Base-by-base conservation (phyloP, 495 filamentous ascomycete species). In the Penicilliopsis zonata region DNA sequence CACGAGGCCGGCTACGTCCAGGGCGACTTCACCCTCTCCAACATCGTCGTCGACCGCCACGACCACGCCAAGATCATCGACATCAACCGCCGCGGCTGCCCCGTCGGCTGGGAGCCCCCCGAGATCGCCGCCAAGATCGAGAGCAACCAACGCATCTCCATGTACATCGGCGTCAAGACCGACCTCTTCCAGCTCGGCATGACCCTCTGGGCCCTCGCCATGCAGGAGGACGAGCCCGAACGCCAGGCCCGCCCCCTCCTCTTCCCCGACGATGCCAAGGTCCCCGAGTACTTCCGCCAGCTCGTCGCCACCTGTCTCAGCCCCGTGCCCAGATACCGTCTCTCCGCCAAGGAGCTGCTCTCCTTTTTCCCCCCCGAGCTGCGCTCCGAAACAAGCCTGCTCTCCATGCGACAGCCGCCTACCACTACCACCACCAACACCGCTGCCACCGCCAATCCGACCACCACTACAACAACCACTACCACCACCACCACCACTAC, bases 121-220 rank as follows among this genome's bases (percentile, higher is more conserved):
- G 90, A 98, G 55, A 82, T 93, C 25, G 77, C 77, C 6, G 70
- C 72, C 0, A 74, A 95, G 43, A 92, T 98, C 37, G 77, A 87
- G 32, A 87, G 80, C 58, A 85, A 84, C 34, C 90, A 95, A 50
- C 72, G 86, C 16, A 90, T 98, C 18, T 82, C 84, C 17, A 95
- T 98, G 83, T 94, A 94, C 50, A 96, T 98, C 50, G 90, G 90
- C 4, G 85, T 95, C 55, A 98, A 96, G 54, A 93, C 87, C 0
- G 90, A 98, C 53, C 64, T 96, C 2, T 98, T 78, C 46, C 90
- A 98, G 46, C 66, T 96, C 2, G 90, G 90, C 16, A 98, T 98
- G 92, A 88, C 93, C 1, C 66, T 98, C 3, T 98, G 88, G 86
- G 86, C 84, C 5, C 59, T 98, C 21, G 87, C 85, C 3, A 82